Percentiles rank a stretch among this genome's conserved stretches.
Conservation (phyloP, 345 rosid species). For the Cardiospermum halicacabum region DNA sequence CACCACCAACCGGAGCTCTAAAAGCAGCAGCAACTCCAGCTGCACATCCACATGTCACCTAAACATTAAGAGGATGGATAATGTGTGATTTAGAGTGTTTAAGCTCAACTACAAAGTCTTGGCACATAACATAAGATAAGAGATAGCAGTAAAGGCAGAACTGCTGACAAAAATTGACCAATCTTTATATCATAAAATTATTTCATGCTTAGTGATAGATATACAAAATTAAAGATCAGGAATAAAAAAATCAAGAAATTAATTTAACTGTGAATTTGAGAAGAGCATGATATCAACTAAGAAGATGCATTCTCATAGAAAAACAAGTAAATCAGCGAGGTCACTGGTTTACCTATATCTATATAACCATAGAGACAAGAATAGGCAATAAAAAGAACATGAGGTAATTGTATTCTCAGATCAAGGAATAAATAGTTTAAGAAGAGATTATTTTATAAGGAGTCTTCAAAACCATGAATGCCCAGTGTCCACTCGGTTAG, state of each 20-base stretch:
- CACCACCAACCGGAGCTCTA: slow-evolving; percentile 99
- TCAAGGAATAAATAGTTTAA: neutral
- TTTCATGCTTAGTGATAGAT: neutral
- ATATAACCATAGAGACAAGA: neutral
- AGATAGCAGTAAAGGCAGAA: neutral
- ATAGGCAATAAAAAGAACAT: neutral
- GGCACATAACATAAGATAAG: neutral
- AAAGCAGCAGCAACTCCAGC: slow-evolving; percentile 99
- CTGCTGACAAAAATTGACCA: neutral
- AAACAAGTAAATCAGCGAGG: neutral
- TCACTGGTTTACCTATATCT: neutral
- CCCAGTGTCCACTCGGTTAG: neutral
- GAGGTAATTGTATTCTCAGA: neutral
- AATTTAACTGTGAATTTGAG: neutral
- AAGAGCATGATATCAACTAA: neutral
- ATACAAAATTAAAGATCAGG: neutral
- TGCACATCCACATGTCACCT: slow-evolving; percentile 99
- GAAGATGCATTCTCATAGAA: neutral
- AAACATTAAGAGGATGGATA: slow-evolving; percentile 33
- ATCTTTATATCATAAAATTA: neutral
- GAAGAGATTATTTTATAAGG: neutral
- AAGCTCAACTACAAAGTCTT: neutral
- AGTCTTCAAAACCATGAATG: neutral
- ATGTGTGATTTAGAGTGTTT: slow-evolving; percentile 16
- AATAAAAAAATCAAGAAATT: neutral